Conservation (phyloP, 768 basidiomycete species). For the Cyclocybe cylindracea region DNA sequence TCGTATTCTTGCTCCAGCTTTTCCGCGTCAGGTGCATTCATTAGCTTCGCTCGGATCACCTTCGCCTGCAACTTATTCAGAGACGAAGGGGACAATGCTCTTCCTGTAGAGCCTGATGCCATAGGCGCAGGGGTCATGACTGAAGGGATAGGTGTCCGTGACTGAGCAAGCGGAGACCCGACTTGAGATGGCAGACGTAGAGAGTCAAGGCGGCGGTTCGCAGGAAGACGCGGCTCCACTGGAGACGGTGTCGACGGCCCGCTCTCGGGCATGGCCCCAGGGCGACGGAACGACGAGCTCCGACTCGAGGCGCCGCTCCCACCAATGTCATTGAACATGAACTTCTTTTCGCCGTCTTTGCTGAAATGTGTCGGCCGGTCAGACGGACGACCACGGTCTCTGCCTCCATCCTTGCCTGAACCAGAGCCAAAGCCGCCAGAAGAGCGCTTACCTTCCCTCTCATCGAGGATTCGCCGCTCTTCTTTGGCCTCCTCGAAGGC, state of each 20-base stretch:
- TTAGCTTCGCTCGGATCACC: conserved; percentile 88
- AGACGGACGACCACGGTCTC: conserved; percentile 30
- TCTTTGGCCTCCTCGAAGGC: conserved; percentile 89
- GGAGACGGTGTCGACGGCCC: conserved; percentile 63
- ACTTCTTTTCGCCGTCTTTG: conserved; percentile 48
- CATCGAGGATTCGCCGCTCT: conserved; percentile 84
- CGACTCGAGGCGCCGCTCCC: conserved; percentile 71
- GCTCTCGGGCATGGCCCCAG: conserved; percentile 61
- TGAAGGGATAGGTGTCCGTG: conserved; percentile 85
- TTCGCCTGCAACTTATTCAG: conserved; percentile 93
- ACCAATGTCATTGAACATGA: conserved; percentile 69
- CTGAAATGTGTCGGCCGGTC: conserved; percentile 32
- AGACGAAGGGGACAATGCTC: conserved; percentile 71
- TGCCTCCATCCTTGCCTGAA: conserved; percentile 25
- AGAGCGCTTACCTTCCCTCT: conserved; percentile 62
- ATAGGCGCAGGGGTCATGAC: conserved; percentile 76
- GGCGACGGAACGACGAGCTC: conserved; percentile 87
- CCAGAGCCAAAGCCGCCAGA: conserved; percentile 28
- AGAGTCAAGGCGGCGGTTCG: conserved; percentile 59
- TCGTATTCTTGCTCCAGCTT: conserved; percentile 88
- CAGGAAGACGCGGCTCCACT: conserved; percentile 30
- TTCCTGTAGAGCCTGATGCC: conserved; percentile 31
- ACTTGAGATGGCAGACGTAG: conserved; percentile 62
- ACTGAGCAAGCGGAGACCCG: conserved; percentile 58
- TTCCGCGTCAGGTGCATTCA: conserved; percentile 75